Evolutionary conservation across 495 filamentous ascomycete species (phyloP).

Genomic region (Trichoderma reesei): DNA sequence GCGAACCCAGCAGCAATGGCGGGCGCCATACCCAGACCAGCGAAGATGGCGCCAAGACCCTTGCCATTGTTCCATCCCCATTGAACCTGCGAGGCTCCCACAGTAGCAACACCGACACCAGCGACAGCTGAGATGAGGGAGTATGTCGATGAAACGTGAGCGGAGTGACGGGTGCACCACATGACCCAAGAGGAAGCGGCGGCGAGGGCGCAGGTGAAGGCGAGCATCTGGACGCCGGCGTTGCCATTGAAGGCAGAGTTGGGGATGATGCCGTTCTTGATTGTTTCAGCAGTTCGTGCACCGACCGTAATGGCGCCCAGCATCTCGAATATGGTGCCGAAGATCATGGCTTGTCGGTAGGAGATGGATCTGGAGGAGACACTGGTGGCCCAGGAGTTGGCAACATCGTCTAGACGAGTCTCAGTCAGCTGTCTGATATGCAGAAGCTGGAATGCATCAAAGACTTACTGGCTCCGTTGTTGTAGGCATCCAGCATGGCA

Average conservation of each 20-base stretch:
- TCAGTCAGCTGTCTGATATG: constrained; percentile 10
- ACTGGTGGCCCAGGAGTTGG: constrained; percentile 61
- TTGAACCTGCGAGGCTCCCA: constrained; percentile 43
- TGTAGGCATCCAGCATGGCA: constrained; percentile 48
- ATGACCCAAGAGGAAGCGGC: constrained; percentile 40
- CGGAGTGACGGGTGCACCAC: constrained; percentile 53
- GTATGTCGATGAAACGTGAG: constrained; percentile 56
- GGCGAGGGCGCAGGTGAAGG: constrained; percentile 47
- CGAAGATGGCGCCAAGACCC: constrained; percentile 52
- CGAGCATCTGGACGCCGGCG: constrained; percentile 51
- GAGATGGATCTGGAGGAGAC: constrained; percentile 59
- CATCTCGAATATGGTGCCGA: constrained; percentile 53
- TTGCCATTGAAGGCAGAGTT: constrained; percentile 37
- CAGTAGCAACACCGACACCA: constrained; percentile 48
- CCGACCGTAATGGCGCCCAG: constrained; percentile 50
- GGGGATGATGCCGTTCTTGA: constrained; percentile 51
- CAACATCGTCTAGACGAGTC: constrained; percentile 50
- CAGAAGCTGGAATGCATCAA: neutral
- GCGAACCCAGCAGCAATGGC: constrained; percentile 47
- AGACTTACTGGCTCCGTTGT: constrained; percentile 50
- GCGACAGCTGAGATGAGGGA: constrained; percentile 54
- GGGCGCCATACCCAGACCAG: constrained; percentile 51
- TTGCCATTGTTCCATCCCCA: constrained; percentile 55
- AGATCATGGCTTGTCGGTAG: constrained; percentile 53
- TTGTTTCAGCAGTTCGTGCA: constrained; percentile 49